phyloP scores from a whole-genome alignment of 2,329 filamentous ascomycete species.

The Cladosporium sp. region DNA sequence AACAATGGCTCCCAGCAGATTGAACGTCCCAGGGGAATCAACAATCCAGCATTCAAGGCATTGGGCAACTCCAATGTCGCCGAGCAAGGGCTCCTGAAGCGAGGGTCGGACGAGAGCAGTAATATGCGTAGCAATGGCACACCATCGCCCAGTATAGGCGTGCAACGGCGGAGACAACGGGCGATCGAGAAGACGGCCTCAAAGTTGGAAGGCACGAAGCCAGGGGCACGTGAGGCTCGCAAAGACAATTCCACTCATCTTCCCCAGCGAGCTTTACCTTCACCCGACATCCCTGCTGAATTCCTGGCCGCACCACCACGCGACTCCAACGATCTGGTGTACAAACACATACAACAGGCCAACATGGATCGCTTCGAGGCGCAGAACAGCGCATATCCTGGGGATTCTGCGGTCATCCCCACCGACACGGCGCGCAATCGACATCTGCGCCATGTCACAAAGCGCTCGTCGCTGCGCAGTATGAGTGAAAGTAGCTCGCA shows the following conservation, averaged over 20 bases:
- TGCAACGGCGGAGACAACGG: neutral
- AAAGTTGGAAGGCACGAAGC: neutral
- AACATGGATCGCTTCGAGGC: conserved; percentile 14
- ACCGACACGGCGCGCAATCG: conserved; percentile 4
- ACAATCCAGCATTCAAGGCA: conserved; percentile 3
- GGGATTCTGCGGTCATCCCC: conserved; percentile 6
- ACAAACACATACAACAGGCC: conserved; percentile 13
- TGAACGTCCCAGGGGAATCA: neutral
- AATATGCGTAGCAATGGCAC: conserved; percentile 1
- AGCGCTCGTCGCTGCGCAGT: conserved; percentile 12
- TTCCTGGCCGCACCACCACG: conserved; percentile 8
- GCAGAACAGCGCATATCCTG: neutral
- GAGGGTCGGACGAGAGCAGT: conserved; percentile 7
- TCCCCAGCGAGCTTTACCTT: conserved; percentile 6
- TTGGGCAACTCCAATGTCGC: neutral
- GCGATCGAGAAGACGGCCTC: too few relatives aligned
- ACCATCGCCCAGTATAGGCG: conserved; percentile 4
- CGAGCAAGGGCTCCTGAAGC: conserved; percentile 8
- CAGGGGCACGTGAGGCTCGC: neutral
- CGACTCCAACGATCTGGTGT: conserved; percentile 10
- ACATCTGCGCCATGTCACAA: conserved; percentile 9
- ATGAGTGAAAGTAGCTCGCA: conserved; percentile 9
- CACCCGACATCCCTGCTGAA: conserved; percentile 10
- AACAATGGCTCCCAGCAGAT: neutral
- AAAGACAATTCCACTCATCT: neutral